Percentiles rank a stretch among this genome's conserved stretches.
phyloP scores from a whole-genome alignment of 129 eudicot species.

The Chrysanthemum lavandulifolium region DNA sequence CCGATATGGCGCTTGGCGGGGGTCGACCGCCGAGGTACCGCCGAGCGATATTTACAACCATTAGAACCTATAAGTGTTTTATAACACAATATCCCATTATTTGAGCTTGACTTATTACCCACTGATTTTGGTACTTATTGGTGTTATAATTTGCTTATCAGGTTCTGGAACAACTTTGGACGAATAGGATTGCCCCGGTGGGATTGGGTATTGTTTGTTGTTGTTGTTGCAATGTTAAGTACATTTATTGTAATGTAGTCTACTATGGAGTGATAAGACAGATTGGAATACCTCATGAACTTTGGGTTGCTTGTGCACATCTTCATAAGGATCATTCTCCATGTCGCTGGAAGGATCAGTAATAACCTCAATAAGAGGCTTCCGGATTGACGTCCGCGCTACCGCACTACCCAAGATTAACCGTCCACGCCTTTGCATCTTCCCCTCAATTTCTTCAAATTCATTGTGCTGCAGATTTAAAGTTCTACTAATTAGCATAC shows the following conservation, averaged over 20 bases:
- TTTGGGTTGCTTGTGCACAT: conserved; percentile 50
- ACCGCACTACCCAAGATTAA: conserved; percentile 63
- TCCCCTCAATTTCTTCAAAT: conserved; percentile 86
- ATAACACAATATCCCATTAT: no score
- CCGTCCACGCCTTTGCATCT: conserved; percentile 68
- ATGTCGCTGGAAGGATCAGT: conserved; percentile 86
- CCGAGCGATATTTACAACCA: no score
- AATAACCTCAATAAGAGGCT: conserved; percentile 77
- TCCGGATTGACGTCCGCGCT: conserved; percentile 64
- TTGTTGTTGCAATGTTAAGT: no score
- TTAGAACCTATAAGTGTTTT: no score
- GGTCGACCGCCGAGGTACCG: no score
- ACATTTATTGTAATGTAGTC: neutral
- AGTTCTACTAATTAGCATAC: conserved; percentile 10
- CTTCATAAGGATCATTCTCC: conserved; percentile 72
- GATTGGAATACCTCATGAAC: conserved; percentile 56
- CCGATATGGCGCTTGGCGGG: no score
- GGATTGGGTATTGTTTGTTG: no score
- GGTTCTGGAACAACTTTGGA: no score
- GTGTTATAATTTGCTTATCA: no score
- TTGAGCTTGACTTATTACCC: no score
- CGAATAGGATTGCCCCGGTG: no score
- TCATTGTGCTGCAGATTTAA: conserved; percentile 68
- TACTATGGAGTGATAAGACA: neutral
- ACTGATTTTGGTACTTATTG: no score